These are phyloP conservation scores for Zygotorulaspora mrakii DNA, from an alignment of 1,139 yeast genomes.

Conservation along the genomic window DNA sequence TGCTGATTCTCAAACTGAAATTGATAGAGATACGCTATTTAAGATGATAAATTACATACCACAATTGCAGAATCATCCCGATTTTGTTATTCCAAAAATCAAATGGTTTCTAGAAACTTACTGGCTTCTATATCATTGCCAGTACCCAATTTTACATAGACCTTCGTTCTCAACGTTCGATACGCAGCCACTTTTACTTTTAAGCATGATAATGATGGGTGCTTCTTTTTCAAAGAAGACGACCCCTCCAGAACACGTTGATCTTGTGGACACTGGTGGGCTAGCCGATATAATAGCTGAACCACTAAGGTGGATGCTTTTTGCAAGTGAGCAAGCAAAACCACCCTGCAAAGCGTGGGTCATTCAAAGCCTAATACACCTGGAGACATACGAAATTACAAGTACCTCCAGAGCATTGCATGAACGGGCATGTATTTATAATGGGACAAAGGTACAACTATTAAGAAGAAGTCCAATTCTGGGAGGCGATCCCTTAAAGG, in stretches of 20 bases:
- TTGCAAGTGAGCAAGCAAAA: slow-evolving; percentile 48
- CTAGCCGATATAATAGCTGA: slow-evolving; percentile 41
- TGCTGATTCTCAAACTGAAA: slow-evolving; percentile 10
- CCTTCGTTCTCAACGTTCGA: slow-evolving; percentile 47
- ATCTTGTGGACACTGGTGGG: slow-evolving; percentile 18
- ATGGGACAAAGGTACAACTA: slow-evolving; percentile 56
- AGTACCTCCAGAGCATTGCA: slow-evolving; percentile 47
- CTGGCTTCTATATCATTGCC: slow-evolving; percentile 51
- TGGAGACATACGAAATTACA: slow-evolving; percentile 51
- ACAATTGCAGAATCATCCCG: slow-evolving; percentile 24
- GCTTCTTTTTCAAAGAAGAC: slow-evolving; percentile 34
- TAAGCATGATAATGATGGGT: slow-evolving; percentile 47
- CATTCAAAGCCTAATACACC: slow-evolving; percentile 48
- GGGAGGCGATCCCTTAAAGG: slow-evolving; percentile 51
- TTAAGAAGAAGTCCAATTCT: slow-evolving; percentile 52
- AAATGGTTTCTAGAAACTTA: slow-evolving; percentile 38
- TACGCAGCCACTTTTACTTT: slow-evolving; percentile 43
- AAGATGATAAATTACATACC: slow-evolving; percentile 25
- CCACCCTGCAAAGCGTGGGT: slow-evolving; percentile 49
- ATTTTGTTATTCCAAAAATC: slow-evolving; percentile 31
- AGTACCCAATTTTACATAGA: slow-evolving; percentile 48
- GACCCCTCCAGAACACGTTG: slow-evolving; percentile 5
- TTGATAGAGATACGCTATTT: slow-evolving; percentile 8
- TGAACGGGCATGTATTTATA: slow-evolving; percentile 56
- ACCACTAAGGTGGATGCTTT: slow-evolving; percentile 48